A percentile compares a stretch with the other conserved stretches of the same genome.
These are phyloP conservation scores for Naganishia sp. DNA, from an alignment of 1,284 basidiomycete genomes.

Conservation along the genomic window DNA sequence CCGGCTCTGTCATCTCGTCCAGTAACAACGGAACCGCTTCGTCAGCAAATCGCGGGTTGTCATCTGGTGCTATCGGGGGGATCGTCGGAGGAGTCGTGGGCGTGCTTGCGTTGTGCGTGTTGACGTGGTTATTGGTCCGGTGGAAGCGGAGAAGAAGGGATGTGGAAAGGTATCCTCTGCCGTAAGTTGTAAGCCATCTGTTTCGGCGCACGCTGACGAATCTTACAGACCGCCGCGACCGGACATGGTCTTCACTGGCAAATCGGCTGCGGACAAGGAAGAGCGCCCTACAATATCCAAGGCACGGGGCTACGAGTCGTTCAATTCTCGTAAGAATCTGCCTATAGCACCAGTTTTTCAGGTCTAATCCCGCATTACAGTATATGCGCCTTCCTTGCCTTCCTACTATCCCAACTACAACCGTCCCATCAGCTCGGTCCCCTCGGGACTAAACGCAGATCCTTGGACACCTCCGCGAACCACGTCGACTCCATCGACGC, in stretches of 20 bases:
- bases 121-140: conserved; percentile 34
- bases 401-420: conserved; percentile 25
- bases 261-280: conserved; percentile 26
- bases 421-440: conserved; percentile 2
- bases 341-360: not conserved
- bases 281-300: conserved; percentile 28
- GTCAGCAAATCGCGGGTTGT: conserved; percentile 33
- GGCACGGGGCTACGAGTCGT: conserved; percentile 32
- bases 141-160: conserved; percentile 45
- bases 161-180: conserved; percentile 42
- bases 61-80: conserved; percentile 47
- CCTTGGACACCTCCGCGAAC: conserved; percentile 8
- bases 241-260: conserved; percentile 34
- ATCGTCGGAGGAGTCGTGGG: conserved; percentile 49
- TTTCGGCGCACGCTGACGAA: conserved; percentile 13
- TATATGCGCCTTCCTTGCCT: conserved; percentile 17
- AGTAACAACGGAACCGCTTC: conserved; percentile 28
- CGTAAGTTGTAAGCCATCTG: conserved; percentile 40
- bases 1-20: conserved; percentile 28
- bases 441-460: conserved; percentile 1
- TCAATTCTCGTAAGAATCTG: conserved; percentile 23
- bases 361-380: not conserved
- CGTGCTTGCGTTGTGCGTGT: conserved; percentile 38
- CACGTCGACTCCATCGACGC: conserved; percentile 7
- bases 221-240: conserved; percentile 42